These are phyloP conservation scores for Porcisia hertigi DNA, from an alignment of 208 protist species.

Conservation along the genomic window DNA sequence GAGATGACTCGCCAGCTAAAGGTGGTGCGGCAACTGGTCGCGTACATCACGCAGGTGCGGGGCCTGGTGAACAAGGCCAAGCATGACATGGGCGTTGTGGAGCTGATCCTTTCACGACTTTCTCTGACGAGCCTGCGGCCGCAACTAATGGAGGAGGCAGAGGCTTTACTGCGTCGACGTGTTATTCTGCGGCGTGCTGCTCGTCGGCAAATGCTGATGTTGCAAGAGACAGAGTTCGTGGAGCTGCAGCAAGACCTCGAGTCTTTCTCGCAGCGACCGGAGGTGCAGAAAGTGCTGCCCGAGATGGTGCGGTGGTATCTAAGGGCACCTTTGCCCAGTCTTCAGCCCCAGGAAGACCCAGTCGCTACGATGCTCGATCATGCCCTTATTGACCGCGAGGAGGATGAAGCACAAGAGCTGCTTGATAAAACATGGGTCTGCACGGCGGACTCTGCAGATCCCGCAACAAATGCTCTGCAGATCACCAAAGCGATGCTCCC, in stretches of 20 bases:
- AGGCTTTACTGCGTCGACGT: slow-evolving; percentile 26
- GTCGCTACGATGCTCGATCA: slow-evolving; percentile 35
- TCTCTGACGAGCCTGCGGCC: slow-evolving; percentile 17
- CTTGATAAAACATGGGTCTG: slow-evolving; percentile 19
- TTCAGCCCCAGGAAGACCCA: slow-evolving; percentile 17
- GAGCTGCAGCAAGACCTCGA: slow-evolving; percentile 25
- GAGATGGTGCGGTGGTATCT: slow-evolving; percentile 31
- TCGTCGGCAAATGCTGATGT: slow-evolving; percentile 20
- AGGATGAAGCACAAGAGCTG: slow-evolving; percentile 30
- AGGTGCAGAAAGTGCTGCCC: slow-evolving; percentile 26
- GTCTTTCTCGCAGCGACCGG: slow-evolving; percentile 15
- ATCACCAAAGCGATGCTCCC: slow-evolving; percentile 20
- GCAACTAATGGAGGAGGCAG: slow-evolving; percentile 16
- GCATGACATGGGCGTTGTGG: slow-evolving; percentile 21
- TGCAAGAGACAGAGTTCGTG: slow-evolving; percentile 28
- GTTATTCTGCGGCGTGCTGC: slow-evolving; percentile 29
- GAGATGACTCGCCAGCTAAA: slow-evolving; percentile 35
- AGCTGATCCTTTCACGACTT: slow-evolving; percentile 22
- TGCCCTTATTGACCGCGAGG: slow-evolving; percentile 31
- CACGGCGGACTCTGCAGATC: not conserved
- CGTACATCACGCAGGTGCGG: slow-evolving; percentile 29
- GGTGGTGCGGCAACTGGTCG: slow-evolving; percentile 21
- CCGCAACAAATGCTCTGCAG: slow-evolving; percentile 12
- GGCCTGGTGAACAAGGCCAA: slow-evolving; percentile 18
- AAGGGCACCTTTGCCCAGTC: slow-evolving; percentile 14